A percentile compares a stretch with the other conserved stretches of the same genome.
Evolutionary conservation across 306 rosid genomes (phyloP).

Genomic region (Mucuna pruriens): DNA sequence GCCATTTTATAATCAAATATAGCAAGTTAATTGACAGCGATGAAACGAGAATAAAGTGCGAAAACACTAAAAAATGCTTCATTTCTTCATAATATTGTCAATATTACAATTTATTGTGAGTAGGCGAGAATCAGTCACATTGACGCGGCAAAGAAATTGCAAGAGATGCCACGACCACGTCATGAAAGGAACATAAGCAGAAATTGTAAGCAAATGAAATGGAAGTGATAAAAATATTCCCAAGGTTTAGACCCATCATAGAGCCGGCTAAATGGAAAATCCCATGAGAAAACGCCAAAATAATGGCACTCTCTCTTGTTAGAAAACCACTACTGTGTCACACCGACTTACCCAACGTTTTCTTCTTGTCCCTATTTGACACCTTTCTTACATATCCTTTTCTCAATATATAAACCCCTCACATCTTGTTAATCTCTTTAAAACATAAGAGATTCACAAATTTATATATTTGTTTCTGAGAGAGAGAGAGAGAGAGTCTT

Average conservation of each 20-base stretch:
- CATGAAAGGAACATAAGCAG: constrained; percentile 46
- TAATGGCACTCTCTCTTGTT: constrained; percentile 27
- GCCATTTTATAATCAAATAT: constrained; percentile 13
- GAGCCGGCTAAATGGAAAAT: constrained; percentile 77
- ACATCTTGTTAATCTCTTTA: constrained; percentile 22
- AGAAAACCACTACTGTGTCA: constrained; percentile 50
- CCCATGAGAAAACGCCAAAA: constrained; percentile 63
- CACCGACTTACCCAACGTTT: constrained; percentile 48
- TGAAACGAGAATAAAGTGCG: not conserved
- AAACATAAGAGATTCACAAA: not conserved
- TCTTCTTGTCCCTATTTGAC: constrained; percentile 52
- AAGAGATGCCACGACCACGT: constrained; percentile 33
- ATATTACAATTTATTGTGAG: constrained; percentile 9
- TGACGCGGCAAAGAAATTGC: constrained; percentile 30
- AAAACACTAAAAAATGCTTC: constrained; percentile 23
- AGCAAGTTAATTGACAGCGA: constrained; percentile 37
- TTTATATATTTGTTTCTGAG: not conserved
- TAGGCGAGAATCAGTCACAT: constrained; percentile 42
- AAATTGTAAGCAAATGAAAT: constrained; percentile 41
- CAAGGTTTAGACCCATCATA: constrained; percentile 36
- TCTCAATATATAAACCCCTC: constrained; percentile 50
- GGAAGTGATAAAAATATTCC: constrained; percentile 14
- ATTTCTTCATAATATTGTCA: not conserved
- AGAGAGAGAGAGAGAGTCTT: not conserved
- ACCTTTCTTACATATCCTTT: constrained; percentile 27